phyloP scores from a whole-genome alignment of 306 rosid genomes.

The Astragalus membranaceus region DNA sequence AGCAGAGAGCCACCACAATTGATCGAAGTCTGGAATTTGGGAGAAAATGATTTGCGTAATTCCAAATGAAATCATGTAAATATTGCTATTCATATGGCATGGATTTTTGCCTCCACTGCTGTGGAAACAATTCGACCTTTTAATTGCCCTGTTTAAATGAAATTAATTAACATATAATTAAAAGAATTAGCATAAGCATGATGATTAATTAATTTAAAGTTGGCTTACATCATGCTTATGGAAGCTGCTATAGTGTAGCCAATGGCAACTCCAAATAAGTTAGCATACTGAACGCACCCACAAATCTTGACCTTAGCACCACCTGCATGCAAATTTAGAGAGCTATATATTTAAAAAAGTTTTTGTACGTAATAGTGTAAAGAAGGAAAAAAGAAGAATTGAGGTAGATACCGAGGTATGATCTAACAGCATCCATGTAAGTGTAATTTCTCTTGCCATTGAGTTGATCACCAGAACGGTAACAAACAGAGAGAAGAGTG shows the following conservation, averaged over 20 bases:
- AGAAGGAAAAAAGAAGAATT: too few relatives aligned
- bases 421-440: constrained; percentile 29
- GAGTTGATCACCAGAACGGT: constrained; percentile 31
- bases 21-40: constrained; percentile 39
- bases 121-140: constrained; percentile 36
- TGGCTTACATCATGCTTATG: constrained; percentile 86
- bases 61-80: constrained; percentile 35
- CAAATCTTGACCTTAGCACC: constrained; percentile 31
- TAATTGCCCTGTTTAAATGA: constrained; percentile 45
- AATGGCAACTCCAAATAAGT: constrained; percentile 62
- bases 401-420: constrained; percentile 25
- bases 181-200: too few relatives aligned
- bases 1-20: constrained; percentile 41
- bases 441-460: constrained; percentile 41
- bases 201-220: too few relatives aligned
- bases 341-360: too few relatives aligned
- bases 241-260: constrained; percentile 91
- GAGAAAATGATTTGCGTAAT: constrained; percentile 29
- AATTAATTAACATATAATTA: too few relatives aligned
- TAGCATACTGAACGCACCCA: constrained; percentile 54
- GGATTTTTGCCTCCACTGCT: constrained; percentile 25
- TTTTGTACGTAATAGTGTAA: too few relatives aligned
- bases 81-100: constrained; percentile 26
- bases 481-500: constrained; percentile 27
- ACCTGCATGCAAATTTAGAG: too few relatives aligned